Evolutionary conservation across 2,329 filamentous ascomycete genomes (phyloP).

Genomic region (Cylindrodendrum hubeiense): DNA sequence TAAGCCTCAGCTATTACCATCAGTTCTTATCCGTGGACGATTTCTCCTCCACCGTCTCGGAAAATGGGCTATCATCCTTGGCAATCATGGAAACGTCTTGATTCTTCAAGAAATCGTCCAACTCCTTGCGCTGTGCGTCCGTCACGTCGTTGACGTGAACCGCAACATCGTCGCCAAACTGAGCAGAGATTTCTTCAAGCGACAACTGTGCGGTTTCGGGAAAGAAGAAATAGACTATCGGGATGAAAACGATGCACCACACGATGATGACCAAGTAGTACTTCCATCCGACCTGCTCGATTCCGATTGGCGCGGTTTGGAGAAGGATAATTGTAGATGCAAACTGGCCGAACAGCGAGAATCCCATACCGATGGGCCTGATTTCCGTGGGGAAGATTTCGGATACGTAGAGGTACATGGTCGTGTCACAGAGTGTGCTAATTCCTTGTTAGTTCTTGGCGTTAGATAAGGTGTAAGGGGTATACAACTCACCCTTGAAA

Average conservation of each 20-base stretch:
- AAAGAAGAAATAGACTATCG: slow-evolving; percentile 49
- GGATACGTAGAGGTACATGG: slow-evolving; percentile 54
- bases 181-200: slow-evolving; percentile 55
- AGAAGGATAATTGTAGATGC: slow-evolving; percentile 61
- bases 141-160: slow-evolving; percentile 58
- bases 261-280: slow-evolving; percentile 62
- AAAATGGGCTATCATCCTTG: not conserved
- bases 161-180: slow-evolving; percentile 62
- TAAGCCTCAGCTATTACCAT: not conserved
- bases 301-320: slow-evolving; percentile 53
- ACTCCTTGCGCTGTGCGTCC: slow-evolving; percentile 44
- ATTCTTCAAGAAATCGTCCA: slow-evolving; percentile 39
- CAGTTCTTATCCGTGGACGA: not conserved
- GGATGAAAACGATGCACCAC: slow-evolving; percentile 52
- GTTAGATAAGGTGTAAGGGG: not conserved
- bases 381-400: slow-evolving; percentile 61
- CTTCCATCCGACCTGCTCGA: slow-evolving; percentile 61
- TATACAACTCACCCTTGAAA: slow-evolving; percentile 57
- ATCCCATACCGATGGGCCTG: slow-evolving; percentile 63
- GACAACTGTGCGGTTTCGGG: slow-evolving; percentile 48
- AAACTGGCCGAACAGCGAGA: slow-evolving; percentile 64
- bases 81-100: slow-evolving; percentile 29
- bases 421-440: slow-evolving; percentile 55
- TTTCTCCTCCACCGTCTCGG: slow-evolving; percentile 4
- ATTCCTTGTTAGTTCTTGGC: slow-evolving; percentile 6